Conservation (phyloP, 1,139 yeast species). For the Saccharomyces hybrid region DNA sequence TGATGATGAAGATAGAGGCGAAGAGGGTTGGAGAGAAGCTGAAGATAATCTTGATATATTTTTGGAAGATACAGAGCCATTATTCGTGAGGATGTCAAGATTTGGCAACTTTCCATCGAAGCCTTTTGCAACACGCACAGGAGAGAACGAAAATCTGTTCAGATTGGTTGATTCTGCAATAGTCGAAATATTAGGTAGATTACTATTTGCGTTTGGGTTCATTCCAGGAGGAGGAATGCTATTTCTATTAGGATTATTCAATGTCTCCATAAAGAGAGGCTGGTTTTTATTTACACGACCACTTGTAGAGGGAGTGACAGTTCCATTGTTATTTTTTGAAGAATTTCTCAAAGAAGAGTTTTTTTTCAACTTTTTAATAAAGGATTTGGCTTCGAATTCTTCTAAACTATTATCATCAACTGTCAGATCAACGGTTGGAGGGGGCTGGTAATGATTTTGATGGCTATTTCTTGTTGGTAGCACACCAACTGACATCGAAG, state of each 20-base stretch:
- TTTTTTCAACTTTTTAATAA: constrained; percentile 15
- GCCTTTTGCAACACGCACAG: not conserved
- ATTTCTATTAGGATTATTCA: not conserved
- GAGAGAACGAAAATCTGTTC: not conserved
- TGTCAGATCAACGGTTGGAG: constrained; percentile 23
- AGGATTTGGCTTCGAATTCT: constrained; percentile 10
- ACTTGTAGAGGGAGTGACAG: not conserved
- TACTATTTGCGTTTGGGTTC: not conserved
- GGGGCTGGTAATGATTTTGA: constrained; percentile 7
- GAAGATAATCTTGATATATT: not conserved
- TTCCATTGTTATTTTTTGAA: constrained; percentile 2
- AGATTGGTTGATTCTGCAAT: constrained; percentile 13
- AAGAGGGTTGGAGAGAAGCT: not conserved
- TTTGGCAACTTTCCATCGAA: not conserved
- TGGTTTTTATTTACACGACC: not conserved
- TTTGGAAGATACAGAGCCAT: not conserved
- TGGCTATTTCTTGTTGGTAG: constrained; percentile 1
- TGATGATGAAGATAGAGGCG: constrained; percentile 1
- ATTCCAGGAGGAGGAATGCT: not conserved
- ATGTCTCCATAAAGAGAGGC: not conserved
- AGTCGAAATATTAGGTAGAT: constrained; percentile 3
- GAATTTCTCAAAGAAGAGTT: constrained; percentile 12
- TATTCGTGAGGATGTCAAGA: not conserved
- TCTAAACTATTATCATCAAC: constrained; percentile 11
- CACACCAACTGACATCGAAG: not conserved